Base-by-base conservation (phyloP, 2,329 filamentous ascomycete genomes). In the Podosphaera fusca region DNA sequence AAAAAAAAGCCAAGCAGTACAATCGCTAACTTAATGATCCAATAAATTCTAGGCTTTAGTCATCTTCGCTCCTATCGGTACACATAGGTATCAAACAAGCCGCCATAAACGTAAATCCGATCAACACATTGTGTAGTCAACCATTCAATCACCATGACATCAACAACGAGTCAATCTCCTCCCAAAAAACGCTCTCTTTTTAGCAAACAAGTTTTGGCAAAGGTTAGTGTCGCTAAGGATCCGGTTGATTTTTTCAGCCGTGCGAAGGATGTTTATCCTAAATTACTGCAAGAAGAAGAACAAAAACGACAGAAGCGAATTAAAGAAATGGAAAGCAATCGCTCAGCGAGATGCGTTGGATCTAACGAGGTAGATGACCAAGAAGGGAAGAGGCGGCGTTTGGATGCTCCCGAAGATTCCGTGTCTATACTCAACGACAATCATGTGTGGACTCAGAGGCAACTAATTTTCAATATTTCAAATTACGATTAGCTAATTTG, bases 171-270 rank as follows among this genome's bases (percentile, higher is more conserved):
- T 38, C 33, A 36, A 38, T 51, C 58, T 8, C 59, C 59, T 42
- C 58, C 59, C 8, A 62, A 68, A 60, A 63, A 67, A 61, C 56
- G 70, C 45, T 73, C 72, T 0, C 70, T 79, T 21, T 81, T 81
- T 68, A 79, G 75, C 55, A 77, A 75, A 60, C 73, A 75, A 52
- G 67, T 70, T 30, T 76, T 74, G 72, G 71, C 74, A 14, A 58
- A 60, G 56, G 54, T 56, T n/a, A 67, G 64, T 33, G 65, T 69
- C 31, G 64, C 64, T 35, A 69, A 71, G 59, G 63, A 67, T 34
- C 62, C 59, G 14, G 58, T 68, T 10, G 70, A 73, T 9, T 72
- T 76, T 59, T 78, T 76, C 61, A 72, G 72, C 45, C 71, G 73
- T 55, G 70, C 71, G 38, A 69, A 70, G 58, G 71, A 74, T 54